Evolutionary conservation across 371 early-diverging fungal genomes (phyloP).

Genomic region (Rhizopus stolonifer): DNA sequence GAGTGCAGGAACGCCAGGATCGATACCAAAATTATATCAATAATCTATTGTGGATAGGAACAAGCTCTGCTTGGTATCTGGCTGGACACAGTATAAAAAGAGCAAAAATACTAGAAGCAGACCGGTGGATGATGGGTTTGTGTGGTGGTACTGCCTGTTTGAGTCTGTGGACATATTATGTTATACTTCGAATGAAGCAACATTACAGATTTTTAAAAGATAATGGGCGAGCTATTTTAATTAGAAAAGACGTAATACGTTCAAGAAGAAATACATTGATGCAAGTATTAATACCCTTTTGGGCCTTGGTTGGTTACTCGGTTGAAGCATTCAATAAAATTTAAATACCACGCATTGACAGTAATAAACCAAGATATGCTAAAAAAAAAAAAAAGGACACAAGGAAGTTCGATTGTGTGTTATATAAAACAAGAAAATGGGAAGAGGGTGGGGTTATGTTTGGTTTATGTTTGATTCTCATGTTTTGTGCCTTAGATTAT

Average conservation of each 20-base stretch:
- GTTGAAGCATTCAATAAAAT: background rate
- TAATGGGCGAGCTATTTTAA: background rate
- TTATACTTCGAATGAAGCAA: background rate
- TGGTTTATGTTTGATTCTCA: too few relatives aligned
- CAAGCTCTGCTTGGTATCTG: conserved; percentile 13
- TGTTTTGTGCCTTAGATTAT: too few relatives aligned
- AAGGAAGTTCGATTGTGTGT: too few relatives aligned
- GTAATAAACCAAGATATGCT: too few relatives aligned
- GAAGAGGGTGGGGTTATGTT: too few relatives aligned
- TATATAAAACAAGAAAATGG: too few relatives aligned
- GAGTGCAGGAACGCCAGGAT: conserved; percentile 18
- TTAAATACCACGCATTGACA: too few relatives aligned
- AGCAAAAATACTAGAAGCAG: background rate
- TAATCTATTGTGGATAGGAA: background rate
- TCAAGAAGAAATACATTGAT: background rate
- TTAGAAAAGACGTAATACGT: background rate
- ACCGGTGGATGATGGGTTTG: background rate
- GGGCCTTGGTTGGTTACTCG: background rate
- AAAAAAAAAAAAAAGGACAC: too few relatives aligned
- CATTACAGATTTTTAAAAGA: background rate
- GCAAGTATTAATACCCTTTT: background rate
- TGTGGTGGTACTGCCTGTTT: background rate
- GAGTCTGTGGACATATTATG: background rate
- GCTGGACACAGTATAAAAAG: background rate
- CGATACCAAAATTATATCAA: background rate